These are phyloP conservation scores for Aureobasidium sp. DNA, from an alignment of 2,329 filamentous ascomycete genomes.

Conservation along the genomic window DNA sequence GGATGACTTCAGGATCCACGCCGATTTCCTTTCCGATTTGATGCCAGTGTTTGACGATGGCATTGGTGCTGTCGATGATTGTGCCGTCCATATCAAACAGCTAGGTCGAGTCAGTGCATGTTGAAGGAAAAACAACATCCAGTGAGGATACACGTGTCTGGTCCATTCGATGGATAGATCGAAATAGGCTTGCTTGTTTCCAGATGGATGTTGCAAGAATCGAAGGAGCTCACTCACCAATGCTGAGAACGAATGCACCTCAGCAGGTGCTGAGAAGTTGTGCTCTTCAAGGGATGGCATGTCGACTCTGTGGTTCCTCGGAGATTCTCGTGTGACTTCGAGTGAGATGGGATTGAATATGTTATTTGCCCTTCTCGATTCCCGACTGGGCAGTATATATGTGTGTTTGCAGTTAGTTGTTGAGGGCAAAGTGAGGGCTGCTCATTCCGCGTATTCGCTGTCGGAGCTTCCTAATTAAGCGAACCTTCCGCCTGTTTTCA, in stretches of 20 bases:
- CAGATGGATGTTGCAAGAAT: neutral
- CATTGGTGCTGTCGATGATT: conserved; percentile 71
- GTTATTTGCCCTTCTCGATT: neutral
- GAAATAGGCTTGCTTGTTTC: neutral
- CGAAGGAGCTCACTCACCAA: conserved; percentile 23
- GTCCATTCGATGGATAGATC: neutral
- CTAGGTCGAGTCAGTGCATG: conserved; percentile 15
- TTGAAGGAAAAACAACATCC: neutral
- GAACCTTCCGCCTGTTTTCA: neutral
- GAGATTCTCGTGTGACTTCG: neutral
- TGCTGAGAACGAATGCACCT: conserved; percentile 33
- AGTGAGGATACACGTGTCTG: neutral
- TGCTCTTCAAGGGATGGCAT: conserved; percentile 22
- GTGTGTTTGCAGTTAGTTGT: neutral
- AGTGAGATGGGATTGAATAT: neutral
- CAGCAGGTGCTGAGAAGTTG: conserved; percentile 33
- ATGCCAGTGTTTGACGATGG: conserved; percentile 71
- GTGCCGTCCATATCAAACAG: conserved; percentile 76
- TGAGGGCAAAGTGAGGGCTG: neutral
- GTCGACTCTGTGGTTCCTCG: neutral
- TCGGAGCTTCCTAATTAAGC: neutral
- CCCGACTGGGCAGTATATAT: neutral
- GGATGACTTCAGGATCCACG: conserved; percentile 73
- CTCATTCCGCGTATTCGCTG: neutral
- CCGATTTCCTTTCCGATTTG: conserved; percentile 73